Evolutionary conservation across 139 green algal genomes (phyloP), one percentile per base, ranked within the genome.

Genomic region (Chlamydomonas asymmetrica): DNA sequence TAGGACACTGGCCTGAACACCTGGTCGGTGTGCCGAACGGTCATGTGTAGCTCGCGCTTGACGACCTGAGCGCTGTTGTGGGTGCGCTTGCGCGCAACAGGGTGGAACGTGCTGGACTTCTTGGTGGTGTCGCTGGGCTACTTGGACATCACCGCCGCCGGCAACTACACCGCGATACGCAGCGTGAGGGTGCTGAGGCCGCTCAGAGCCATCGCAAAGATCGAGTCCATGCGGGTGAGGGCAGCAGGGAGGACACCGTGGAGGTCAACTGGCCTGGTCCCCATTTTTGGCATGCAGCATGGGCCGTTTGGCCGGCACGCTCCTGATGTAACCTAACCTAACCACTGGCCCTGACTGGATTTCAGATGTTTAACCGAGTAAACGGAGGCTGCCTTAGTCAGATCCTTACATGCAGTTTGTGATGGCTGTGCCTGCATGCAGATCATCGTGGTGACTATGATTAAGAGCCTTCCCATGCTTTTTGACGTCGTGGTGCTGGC

Each of bases 71-170:
- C n/a, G n/a, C n/a, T n/a, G n/a, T n/a, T n/a, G n/a, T n/a, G n/a
- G n/a, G n/a, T n/a, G n/a, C n/a, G n/a, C n/a, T n/a, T n/a, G n/a
- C n/a, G n/a, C n/a, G 2, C 66, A 48, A 32, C 76, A 93, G 88
- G 85, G 25, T 90, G 90, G 84, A 91, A 91, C 64, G 60, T 85
- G 4, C 54, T 94, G n/a, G 89, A 94, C 74, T 90, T 91, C 54
- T 22, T 87, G 18, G 71, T 87, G 29, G 84, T 91, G 37, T 54
- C 79, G 5, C 59, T 84, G 18, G 82, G 75, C 20, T 77, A 69
- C 48, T 43, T 82, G 5, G 69, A 70, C 43, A 25, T 85, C 32
- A 35, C 57, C 2, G 68, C 40, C 4, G 41, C 84, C 6, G 82
- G 68, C 57, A 91, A 85, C 41, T 79, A 84, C 37, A 92, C 88